Evolutionary conservation across 352 stramenopile genomes (phyloP).

Genomic region (Phytophthora agathidicida): DNA sequence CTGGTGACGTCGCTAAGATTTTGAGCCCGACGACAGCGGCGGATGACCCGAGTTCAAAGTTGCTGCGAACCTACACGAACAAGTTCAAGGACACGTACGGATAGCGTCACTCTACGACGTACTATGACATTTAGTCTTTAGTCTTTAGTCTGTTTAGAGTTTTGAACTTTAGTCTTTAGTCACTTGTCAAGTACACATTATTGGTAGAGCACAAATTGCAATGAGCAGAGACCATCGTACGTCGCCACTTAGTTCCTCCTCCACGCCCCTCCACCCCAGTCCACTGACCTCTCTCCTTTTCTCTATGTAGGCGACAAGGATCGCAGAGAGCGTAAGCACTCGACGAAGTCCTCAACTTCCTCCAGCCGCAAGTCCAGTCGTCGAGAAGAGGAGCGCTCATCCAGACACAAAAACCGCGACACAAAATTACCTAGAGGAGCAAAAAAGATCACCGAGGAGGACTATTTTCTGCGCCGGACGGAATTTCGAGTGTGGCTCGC

Average conservation of each 20-base stretch:
- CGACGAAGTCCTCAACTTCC: conserved; percentile 12
- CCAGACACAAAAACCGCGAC: conserved; percentile 19
- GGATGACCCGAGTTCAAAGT: no score
- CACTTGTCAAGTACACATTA: no score
- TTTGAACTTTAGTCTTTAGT: no score
- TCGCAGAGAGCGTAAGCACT: conserved; percentile 20
- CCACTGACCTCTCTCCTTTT: neutral
- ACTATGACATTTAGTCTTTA: no score
- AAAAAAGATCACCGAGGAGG: conserved; percentile 49
- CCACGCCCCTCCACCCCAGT: neutral
- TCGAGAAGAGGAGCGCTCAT: conserved; percentile 37
- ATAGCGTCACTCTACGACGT: no score
- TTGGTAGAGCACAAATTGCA: neutral
- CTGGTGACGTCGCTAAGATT: neutral
- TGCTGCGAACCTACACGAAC: no score
- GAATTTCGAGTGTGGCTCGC: conserved; percentile 83
- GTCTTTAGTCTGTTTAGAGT: no score
- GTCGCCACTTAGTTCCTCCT: neutral
- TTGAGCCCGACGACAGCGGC: no score
- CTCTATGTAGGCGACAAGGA: conserved; percentile 6
- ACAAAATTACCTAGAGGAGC: conserved; percentile 33
- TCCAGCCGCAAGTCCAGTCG: conserved; percentile 31
- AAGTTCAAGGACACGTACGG: no score
- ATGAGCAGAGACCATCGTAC: conserved; percentile 19
- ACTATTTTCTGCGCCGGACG: conserved; percentile 70